Conservation (phyloP, 345 rosid genomes). For the Eucalyptus cloeziana region DNA sequence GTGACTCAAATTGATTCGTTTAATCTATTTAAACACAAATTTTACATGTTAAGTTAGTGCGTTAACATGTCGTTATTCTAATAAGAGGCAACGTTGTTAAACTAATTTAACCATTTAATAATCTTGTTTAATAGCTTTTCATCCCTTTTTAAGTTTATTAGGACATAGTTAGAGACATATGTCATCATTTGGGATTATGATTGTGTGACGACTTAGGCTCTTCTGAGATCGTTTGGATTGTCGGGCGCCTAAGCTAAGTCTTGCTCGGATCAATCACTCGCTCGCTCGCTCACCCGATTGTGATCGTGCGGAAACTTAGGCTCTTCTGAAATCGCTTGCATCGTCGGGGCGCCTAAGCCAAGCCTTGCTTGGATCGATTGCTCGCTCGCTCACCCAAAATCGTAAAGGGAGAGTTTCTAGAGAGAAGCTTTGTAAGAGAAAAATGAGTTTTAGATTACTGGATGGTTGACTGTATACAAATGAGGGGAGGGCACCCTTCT, state of each 20-base stretch:
- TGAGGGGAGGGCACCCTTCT: fast-evolving
- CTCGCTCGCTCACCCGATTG: no score
- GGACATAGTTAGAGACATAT: no score
- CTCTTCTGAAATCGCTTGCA: no score
- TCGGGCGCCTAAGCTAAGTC: fast-evolving
- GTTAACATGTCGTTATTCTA: not conserved
- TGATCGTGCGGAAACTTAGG: fast-evolving
- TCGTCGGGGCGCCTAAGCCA: fast-evolving
- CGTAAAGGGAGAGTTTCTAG: fast-evolving
- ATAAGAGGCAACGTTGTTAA: fast-evolving
- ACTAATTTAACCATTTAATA: not conserved
- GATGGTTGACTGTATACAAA: no score
- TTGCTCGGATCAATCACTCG: fast-evolving
- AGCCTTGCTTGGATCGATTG: no score
- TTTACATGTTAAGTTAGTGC: not conserved
- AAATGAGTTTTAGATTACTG: no score
- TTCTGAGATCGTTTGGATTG: fast-evolving
- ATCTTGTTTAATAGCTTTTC: not conserved
- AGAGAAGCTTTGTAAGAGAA: no score
- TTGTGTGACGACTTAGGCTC: fast-evolving
- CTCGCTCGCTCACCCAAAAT: fast-evolving
- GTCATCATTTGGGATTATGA: no score
- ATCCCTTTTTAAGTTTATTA: not conserved
- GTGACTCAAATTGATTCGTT: not conserved
- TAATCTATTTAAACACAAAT: not conserved